Percentiles rank a stretch among this genome's conserved stretches.
These are phyloP conservation scores for Plasmodium cynomolgi DNA, from an alignment of 169 alveolate species.

Conservation along the genomic window DNA sequence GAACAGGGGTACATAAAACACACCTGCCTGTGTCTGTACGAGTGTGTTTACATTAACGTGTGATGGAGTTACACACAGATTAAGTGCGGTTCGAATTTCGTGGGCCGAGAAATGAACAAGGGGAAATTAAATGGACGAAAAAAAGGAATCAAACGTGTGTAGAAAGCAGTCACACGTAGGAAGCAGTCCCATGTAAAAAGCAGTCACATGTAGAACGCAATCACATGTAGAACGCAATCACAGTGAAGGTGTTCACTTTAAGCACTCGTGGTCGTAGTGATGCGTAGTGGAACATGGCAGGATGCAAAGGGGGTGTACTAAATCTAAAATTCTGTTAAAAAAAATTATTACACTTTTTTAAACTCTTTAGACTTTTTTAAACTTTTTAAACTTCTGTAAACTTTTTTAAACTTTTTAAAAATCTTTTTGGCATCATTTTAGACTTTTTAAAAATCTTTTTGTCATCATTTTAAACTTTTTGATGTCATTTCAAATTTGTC, in stretches of 20 bases:
- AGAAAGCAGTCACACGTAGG: not conserved
- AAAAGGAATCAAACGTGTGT: not conserved
- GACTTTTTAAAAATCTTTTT: not conserved
- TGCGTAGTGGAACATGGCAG: not conserved
- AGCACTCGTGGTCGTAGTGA: not conserved
- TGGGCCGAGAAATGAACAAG: not conserved
- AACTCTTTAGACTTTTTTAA: not conserved
- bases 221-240: not conserved
- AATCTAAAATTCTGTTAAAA: conserved; percentile 69
- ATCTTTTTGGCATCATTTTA: conserved; percentile 20
- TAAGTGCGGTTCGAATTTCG: not conserved
- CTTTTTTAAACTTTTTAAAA: conserved; percentile 16
- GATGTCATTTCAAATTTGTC: conserved; percentile 35
- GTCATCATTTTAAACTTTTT: not conserved
- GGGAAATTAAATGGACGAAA: not conserved
- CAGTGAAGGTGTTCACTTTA: not conserved
- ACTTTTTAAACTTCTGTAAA: not conserved
- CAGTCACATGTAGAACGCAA: not conserved
- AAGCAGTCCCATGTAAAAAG: not conserved
- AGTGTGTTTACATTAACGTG: not conserved
- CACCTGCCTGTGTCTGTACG: not conserved
- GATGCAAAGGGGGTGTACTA: conserved; percentile 17
- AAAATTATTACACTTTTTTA: not conserved
- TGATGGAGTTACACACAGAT: not conserved
- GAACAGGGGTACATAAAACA: not conserved